Percentiles rank a stretch among this genome's conserved stretches.
Evolutionary conservation across 2,329 filamentous ascomycete genomes (phyloP).

Genomic region (Polychaeton citri): DNA sequence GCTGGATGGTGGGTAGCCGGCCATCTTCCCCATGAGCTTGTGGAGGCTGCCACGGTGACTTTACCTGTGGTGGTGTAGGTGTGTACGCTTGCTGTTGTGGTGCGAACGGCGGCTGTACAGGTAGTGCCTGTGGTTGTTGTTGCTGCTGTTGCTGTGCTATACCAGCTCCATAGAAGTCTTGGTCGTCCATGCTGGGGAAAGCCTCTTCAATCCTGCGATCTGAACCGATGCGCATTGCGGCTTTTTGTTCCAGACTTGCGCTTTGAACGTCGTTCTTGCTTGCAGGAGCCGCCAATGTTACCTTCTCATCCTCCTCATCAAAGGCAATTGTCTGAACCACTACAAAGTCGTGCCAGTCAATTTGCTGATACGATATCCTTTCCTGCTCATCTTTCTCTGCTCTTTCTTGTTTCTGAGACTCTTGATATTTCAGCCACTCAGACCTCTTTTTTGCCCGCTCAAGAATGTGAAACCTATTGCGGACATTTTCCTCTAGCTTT

Average conservation of each 20-base stretch:
- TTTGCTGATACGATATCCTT: constrained; percentile 62
- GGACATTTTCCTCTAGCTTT: constrained; percentile 59
- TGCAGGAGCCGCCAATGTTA: constrained; percentile 76
- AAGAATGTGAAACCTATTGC: constrained; percentile 69
- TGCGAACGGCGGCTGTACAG: constrained; percentile 7
- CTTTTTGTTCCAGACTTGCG: constrained; percentile 88
- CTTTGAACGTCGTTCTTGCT: constrained; percentile 86
- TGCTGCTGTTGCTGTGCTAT: constrained; percentile 13
- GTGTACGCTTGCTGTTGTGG: constrained; percentile 13
- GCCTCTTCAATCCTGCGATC: constrained; percentile 87
- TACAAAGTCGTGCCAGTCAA: constrained; percentile 97
- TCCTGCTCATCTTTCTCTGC: constrained; percentile 80
- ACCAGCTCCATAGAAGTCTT: constrained; percentile 25
- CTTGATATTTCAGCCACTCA: constrained; percentile 74
- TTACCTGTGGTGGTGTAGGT: constrained; percentile 18
- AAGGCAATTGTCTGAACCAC: constrained; percentile 93
- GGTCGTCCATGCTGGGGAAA: constrained; percentile 60
- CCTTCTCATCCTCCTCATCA: constrained; percentile 73
- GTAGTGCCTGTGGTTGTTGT: constrained; percentile 11
- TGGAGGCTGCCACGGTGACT: constrained; percentile 10
- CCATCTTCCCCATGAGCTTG: constrained; percentile 19
- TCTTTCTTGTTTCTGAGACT: constrained; percentile 74
- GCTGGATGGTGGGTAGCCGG: constrained; percentile 16
- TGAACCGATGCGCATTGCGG: constrained; percentile 70
- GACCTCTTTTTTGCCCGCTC: constrained; percentile 72